These are phyloP conservation scores for Orbilia blumenaviensis DNA, from an alignment of 2,329 filamentous ascomycete genomes.

Conservation along the genomic window DNA sequence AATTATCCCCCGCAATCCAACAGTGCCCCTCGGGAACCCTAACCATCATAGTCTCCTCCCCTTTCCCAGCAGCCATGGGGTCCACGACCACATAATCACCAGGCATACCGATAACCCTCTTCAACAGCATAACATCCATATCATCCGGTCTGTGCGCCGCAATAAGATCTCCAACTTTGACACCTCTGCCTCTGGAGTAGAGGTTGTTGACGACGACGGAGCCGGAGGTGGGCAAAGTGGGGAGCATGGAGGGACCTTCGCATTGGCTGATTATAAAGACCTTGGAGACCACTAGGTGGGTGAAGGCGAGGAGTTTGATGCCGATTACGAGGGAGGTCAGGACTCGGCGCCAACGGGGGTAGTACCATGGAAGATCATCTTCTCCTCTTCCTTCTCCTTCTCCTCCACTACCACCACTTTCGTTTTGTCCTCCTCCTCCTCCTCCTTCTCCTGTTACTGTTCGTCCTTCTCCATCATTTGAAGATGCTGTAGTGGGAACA, in stretches of 20 bases:
- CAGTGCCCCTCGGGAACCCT: conserved; percentile 92
- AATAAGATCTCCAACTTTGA: conserved; percentile 84
- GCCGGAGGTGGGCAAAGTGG: conserved; percentile 76
- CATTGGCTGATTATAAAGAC: conserved; percentile 70
- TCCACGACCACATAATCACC: conserved; percentile 67
- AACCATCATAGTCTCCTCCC: conserved; percentile 36
- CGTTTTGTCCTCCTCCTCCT: background rate
- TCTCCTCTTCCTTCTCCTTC: background rate
- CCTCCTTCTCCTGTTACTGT: background rate
- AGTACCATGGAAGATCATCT: conserved; percentile 19
- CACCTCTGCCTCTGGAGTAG: conserved; percentile 73
- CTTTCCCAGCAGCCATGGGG: conserved; percentile 55
- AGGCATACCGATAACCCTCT: conserved; percentile 79
- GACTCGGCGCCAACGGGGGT: conserved; percentile 40
- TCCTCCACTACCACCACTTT: too few relatives aligned
- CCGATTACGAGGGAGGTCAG: conserved; percentile 56
- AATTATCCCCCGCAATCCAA: conserved; percentile 88
- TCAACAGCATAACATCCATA: conserved; percentile 71
- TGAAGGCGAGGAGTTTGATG: conserved; percentile 64
- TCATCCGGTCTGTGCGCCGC: conserved; percentile 78
- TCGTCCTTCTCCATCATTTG: background rate
- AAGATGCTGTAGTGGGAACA: too few relatives aligned
- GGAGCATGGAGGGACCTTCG: conserved; percentile 85
- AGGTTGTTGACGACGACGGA: conserved; percentile 73
- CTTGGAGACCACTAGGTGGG: conserved; percentile 70